Evolutionary conservation across 2,329 filamentous ascomycete species (phyloP).

Genomic region (Xylariaceae sp.): DNA sequence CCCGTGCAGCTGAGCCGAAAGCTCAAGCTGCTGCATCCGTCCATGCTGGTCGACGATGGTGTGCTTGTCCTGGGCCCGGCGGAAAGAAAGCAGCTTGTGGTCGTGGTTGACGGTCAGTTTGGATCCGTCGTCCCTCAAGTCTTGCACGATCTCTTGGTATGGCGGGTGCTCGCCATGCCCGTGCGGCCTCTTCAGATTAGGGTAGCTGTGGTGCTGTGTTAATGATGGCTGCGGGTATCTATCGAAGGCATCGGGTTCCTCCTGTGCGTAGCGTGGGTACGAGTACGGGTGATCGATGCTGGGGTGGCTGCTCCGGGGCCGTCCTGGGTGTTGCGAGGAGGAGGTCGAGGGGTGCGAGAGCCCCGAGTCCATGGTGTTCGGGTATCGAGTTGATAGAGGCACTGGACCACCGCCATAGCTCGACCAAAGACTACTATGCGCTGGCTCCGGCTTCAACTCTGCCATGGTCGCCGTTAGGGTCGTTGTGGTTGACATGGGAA

Average conservation of each 20-base stretch:
- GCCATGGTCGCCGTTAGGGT: slow-evolving; percentile 60
- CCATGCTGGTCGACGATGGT: slow-evolving; percentile 57
- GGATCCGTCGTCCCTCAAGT: slow-evolving; percentile 54
- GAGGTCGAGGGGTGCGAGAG: slow-evolving; percentile 41
- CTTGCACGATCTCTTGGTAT: slow-evolving; percentile 59
- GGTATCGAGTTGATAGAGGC: slow-evolving; percentile 48
- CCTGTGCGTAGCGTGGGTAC: slow-evolving; percentile 51
- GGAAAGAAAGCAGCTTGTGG: slow-evolving; percentile 57
- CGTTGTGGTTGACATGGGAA: slow-evolving; percentile 57
- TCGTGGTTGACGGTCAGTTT: slow-evolving; percentile 56
- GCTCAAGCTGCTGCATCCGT: slow-evolving; percentile 56
- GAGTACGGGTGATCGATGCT: slow-evolving; percentile 49
- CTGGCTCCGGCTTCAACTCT: slow-evolving; percentile 57
- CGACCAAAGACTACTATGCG: slow-evolving; percentile 54
- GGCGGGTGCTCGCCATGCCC: slow-evolving; percentile 51
- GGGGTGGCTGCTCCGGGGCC: slow-evolving; percentile 46
- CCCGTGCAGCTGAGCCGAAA: slow-evolving; percentile 73
- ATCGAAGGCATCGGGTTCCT: slow-evolving; percentile 50
- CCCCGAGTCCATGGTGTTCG: slow-evolving; percentile 46
- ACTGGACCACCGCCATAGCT: slow-evolving; percentile 50
- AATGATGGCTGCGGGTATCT: slow-evolving; percentile 45
- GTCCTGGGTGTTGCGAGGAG: slow-evolving; percentile 42
- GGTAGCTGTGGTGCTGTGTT: slow-evolving; percentile 47
- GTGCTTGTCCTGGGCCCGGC: slow-evolving; percentile 53
- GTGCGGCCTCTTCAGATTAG: slow-evolving; percentile 54